Evolutionary conservation across 768 basidiomycete species (phyloP).

Genomic region (Leccinum incarnatum): DNA sequence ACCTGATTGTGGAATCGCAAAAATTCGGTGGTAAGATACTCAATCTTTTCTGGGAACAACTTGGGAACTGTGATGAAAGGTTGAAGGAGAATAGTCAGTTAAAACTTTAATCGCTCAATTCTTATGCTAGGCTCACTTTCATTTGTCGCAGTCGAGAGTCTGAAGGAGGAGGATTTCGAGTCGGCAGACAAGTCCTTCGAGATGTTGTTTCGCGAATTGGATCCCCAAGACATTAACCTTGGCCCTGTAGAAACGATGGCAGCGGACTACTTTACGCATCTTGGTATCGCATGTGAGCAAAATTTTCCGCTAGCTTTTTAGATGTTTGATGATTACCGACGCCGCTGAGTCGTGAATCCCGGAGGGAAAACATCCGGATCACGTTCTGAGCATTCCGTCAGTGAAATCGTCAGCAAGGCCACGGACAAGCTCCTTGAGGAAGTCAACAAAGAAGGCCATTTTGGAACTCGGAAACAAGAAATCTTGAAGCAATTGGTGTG

Average conservation of each 20-base stretch:
- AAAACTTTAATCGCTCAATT: background rate
- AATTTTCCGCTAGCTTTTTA: background rate
- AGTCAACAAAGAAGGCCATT: background rate
- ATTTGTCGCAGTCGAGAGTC: background rate
- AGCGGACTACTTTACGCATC: background rate
- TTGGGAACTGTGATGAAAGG: background rate
- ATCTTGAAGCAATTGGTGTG: conserved; percentile 3
- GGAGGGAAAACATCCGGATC: background rate
- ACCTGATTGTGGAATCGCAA: conserved; percentile 2
- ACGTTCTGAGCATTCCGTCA: background rate
- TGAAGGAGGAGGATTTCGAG: background rate
- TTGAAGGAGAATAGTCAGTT: conserved; percentile 1
- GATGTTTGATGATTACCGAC: background rate
- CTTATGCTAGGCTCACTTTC: background rate
- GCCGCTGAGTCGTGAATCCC: background rate
- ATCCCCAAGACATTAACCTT: background rate
- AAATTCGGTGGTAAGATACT: background rate
- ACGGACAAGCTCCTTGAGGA: background rate
- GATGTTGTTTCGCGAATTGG: background rate
- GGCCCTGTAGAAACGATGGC: background rate
- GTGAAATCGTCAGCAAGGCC: background rate
- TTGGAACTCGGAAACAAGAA: background rate
- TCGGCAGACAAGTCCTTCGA: background rate
- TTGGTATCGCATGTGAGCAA: conserved; percentile 2
- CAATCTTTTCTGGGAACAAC: conserved; percentile 2